Conservation (phyloP, 371 early-diverging fungal genomes). For the Phascolomyces articulosus region DNA sequence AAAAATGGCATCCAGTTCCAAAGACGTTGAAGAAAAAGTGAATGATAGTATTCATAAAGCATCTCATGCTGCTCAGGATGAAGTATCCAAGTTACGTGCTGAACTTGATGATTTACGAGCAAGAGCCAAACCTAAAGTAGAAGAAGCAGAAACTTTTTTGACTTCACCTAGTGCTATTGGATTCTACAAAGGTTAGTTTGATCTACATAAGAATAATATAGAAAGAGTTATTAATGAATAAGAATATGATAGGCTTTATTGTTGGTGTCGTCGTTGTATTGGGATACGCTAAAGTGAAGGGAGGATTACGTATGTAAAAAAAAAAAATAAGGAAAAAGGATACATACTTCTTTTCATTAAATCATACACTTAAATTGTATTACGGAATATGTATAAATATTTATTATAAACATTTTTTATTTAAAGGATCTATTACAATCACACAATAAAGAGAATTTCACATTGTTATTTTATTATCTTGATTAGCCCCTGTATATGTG, state of each 20-base stretch:
- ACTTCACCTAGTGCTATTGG: constrained; percentile 36
- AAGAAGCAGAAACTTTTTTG: constrained; percentile 38
- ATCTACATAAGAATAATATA: too few species aligned
- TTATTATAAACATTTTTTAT: too few species aligned
- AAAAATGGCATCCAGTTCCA: not conserved
- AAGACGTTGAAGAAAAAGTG: constrained; percentile 17
- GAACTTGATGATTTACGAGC: constrained; percentile 37
- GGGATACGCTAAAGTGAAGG: constrained; percentile 23
- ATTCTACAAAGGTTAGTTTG: constrained; percentile 49
- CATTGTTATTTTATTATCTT: too few species aligned
- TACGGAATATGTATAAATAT: too few species aligned
- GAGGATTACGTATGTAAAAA: constrained; percentile 20
- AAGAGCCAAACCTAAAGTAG: constrained; percentile 41
- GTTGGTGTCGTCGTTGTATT: constrained; percentile 19
- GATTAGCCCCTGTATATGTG: not conserved
- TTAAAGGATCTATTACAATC: too few species aligned
- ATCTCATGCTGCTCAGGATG: constrained; percentile 36
- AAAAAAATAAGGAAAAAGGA: too few species aligned
- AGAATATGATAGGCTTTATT: constrained; percentile 16
- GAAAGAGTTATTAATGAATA: too few species aligned
- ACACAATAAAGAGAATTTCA: too few species aligned
- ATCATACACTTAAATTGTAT: too few species aligned
- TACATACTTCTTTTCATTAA: too few species aligned
- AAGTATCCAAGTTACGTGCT: constrained; percentile 35
- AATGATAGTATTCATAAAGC: constrained; percentile 29